These are phyloP conservation scores for Paraglomus brasilianum DNA, from an alignment of 192 early-diverging fungal genomes.

Conservation along the genomic window DNA sequence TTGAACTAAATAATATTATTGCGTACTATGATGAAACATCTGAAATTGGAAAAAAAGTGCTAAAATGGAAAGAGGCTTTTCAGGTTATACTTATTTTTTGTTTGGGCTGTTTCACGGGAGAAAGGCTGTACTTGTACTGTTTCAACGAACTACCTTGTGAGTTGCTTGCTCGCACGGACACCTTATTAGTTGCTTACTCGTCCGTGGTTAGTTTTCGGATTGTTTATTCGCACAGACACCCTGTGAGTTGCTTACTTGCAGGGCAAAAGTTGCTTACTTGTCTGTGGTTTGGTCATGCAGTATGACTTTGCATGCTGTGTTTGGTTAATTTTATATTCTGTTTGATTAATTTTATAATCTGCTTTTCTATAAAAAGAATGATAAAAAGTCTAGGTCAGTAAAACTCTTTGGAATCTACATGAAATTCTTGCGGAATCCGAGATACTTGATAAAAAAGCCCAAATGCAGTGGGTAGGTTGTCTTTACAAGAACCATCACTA, in stretches of 20 bases:
- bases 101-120: conserved; percentile 17
- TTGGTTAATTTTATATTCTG: conserved; percentile 25
- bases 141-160: conserved; percentile 12
- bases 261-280: no score
- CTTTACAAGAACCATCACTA: no score
- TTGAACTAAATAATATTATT: conserved; percentile 4
- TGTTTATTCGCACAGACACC: conserved; percentile 11
- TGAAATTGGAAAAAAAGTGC: conserved; percentile 10
- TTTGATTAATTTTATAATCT: conserved; percentile 26
- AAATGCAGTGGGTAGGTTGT: no score
- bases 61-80: conserved; percentile 14
- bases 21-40: conserved; percentile 3
- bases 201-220: not conserved
- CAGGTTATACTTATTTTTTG: not conserved
- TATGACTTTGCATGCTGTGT: no score
- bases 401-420: conserved; percentile 20
- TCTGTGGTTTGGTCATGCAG: no score
- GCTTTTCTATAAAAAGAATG: conserved; percentile 12
- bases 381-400: conserved; percentile 25
- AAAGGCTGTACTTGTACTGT: no score
- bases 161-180: conserved; percentile 15
- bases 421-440: conserved; percentile 15
- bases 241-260: conserved; percentile 16
- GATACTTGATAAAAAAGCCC: conserved; percentile 17
- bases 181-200: conserved; percentile 25